Percentiles rank a stretch among this genome's conserved stretches.
phyloP scores from a whole-genome alignment of 805 yeast species.

The Kluyveromyces nonfermentans region DNA sequence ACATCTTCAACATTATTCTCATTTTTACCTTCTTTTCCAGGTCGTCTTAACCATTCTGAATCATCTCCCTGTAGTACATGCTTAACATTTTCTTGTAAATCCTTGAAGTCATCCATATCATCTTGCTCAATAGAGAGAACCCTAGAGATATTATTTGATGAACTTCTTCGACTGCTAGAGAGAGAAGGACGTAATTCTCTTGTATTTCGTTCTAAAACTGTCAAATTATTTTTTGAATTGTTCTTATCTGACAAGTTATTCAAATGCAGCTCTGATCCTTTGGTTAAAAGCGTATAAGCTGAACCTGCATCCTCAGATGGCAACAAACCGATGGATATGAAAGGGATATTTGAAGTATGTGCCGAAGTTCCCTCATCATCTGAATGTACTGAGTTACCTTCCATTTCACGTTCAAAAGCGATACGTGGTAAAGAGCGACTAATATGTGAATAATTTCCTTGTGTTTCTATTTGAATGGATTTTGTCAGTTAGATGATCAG shows the following conservation, averaged over 20 bases:
- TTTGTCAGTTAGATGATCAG: not conserved
- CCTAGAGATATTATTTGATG: not conserved
- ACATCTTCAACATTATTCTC: not conserved
- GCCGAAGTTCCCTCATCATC: not conserved
- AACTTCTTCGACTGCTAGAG: not conserved
- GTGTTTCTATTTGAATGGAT: too few relatives aligned
- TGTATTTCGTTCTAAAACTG: not conserved
- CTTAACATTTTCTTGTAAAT: constrained; percentile 24
- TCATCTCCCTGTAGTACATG: constrained; percentile 20
- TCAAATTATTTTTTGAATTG: not conserved
- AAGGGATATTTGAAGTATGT: not conserved
- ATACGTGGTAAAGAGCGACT: not conserved
- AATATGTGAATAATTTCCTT: too few relatives aligned
- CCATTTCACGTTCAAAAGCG: not conserved
- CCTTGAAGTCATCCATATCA: constrained; percentile 27
- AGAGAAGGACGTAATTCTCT: not conserved
- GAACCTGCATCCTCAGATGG: not conserved
- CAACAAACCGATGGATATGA: not conserved
- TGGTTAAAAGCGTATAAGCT: not conserved
- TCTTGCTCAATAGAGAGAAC: constrained; percentile 17
- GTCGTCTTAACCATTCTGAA: constrained; percentile 23
- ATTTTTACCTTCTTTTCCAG: not conserved
- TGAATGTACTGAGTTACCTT: not conserved
- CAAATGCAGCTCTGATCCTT: not conserved
- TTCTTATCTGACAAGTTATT: not conserved